These are phyloP conservation scores for Excoecaria cochinchinensis DNA, from an alignment of 345 rosid genomes.

Conservation along the genomic window DNA sequence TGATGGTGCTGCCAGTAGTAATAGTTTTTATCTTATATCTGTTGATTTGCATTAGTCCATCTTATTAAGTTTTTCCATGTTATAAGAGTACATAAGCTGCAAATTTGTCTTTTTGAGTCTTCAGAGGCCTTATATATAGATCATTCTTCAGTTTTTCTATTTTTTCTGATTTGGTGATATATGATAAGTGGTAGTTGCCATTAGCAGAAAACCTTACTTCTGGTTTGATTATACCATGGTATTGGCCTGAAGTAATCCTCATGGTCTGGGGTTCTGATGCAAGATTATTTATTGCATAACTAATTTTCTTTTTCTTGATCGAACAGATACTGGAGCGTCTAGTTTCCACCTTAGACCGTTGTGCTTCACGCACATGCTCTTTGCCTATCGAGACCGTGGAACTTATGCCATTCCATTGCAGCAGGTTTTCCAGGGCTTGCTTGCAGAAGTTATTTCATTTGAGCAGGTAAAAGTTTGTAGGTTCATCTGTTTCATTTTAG, in stretches of 20 bases:
- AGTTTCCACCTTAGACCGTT: conserved; percentile 81
- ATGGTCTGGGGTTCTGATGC: background rate
- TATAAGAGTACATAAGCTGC: background rate
- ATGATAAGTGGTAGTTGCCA: background rate
- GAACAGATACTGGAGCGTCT: conserved; percentile 73
- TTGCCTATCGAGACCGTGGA: conserved; percentile 93
- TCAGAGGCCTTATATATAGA: background rate
- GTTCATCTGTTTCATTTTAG: background rate
- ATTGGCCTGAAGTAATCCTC: background rate
- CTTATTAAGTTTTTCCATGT: background rate
- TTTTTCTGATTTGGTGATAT: background rate
- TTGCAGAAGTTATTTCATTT: conserved; percentile 73
- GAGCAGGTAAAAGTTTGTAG: conserved; percentile 57
- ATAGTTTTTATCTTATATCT: background rate
- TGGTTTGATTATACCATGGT: background rate
- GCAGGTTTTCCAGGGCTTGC: conserved; percentile 89
- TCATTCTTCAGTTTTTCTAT: background rate
- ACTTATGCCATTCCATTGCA: conserved; percentile 89
- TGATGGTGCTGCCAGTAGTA: background rate
- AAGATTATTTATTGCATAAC: background rate
- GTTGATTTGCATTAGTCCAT: background rate
- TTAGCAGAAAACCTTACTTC: background rate
- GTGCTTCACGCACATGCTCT: conserved; percentile 96
- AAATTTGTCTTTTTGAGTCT: background rate
- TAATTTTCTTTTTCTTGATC: conserved; percentile 14